Base-by-base conservation (phyloP, 2,329 filamentous ascomycete genomes). In the Xylaria arbuscula region DNA sequence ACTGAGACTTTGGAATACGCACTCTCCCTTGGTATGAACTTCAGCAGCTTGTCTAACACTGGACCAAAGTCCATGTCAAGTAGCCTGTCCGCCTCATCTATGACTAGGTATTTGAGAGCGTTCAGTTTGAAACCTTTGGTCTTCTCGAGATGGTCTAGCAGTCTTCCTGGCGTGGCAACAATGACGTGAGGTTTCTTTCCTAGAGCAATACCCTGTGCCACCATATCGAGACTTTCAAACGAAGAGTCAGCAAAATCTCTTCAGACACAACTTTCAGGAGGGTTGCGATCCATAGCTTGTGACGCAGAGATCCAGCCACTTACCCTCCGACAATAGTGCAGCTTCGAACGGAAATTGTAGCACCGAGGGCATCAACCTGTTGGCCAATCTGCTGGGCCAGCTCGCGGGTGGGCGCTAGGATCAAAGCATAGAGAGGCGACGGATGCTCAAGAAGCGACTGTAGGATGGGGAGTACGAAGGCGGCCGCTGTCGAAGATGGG, bases 51-150 rank as follows among this genome's bases (percentile, higher is more conserved):
- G 81, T 98, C 93, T 45, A 98, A 88, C 24, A 94, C 92, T 1
- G 94, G 93, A 0, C 94, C 94, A 74, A 98, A 98, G 79, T 98
- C 94, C 78, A 98, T 90, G 77, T 99, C 96, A 1, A 98, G 87
- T 10, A 98, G 86, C 67, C 94, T 86, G 79, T 98, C 95, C 28
- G 95, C 95, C 82, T 98, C 95, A 77, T 98, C 95, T 88, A 98
- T 94, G 70, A 98, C 94, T 3, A 98, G 84, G 77, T 95, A 97
- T 77, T 94, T 94, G 45, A 98, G 84, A 3, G 87, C 86, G 36
- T 92, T 88, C 57, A 98, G 83, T 1, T 92, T 94, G 81, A 99
- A 98, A 11, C 96, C 95, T 80, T 97, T 98, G 1, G 96, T 99
- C 81, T 97, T 97, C 79, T 98, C 94, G 9, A 98, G 83, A 75